These are phyloP conservation scores for Fusarium austroafricanum DNA, from an alignment of 2,329 filamentous ascomycete genomes.

Conservation along the genomic window DNA sequence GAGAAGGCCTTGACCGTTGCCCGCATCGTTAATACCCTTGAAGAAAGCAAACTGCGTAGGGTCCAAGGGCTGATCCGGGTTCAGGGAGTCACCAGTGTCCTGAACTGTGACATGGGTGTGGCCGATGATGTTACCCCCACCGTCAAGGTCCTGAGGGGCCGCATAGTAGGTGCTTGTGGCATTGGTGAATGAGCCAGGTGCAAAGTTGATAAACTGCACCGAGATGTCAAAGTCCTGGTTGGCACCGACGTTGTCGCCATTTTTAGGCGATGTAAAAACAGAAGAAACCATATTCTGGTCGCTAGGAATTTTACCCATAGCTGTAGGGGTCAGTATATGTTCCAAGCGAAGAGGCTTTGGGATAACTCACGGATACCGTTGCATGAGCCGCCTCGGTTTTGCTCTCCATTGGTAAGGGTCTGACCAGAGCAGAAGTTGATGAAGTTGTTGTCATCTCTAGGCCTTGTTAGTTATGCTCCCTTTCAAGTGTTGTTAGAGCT, in stretches of 20 bases:
- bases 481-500: neutral
- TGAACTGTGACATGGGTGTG: slow-evolving; percentile 71
- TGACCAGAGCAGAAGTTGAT: slow-evolving; percentile 70
- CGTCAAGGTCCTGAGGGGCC: slow-evolving; percentile 65
- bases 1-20: slow-evolving; percentile 66
- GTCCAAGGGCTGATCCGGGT: slow-evolving; percentile 64
- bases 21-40: slow-evolving; percentile 74
- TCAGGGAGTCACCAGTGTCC: slow-evolving; percentile 62
- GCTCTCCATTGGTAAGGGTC: slow-evolving; percentile 70
- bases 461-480: slow-evolving; percentile 34
- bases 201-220: slow-evolving; percentile 65
- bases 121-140: slow-evolving; percentile 63
- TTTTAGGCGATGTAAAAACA: slow-evolving; percentile 64
- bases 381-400: slow-evolving; percentile 69
- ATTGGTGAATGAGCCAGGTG: slow-evolving; percentile 71
- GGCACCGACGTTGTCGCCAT: slow-evolving; percentile 60
- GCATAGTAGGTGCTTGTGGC: slow-evolving; percentile 70
- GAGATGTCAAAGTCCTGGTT: slow-evolving; percentile 64
- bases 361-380: slow-evolving; percentile 68
- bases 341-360: neutral
- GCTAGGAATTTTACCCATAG: slow-evolving; percentile 71
- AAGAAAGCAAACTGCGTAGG: slow-evolving; percentile 69
- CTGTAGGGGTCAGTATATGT: slow-evolving; percentile 49
- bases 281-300: slow-evolving; percentile 67
- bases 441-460: slow-evolving; percentile 69